phyloP scores from a whole-genome alignment of 352 stramenopile species.

The Phytopythium aichiense region DNA sequence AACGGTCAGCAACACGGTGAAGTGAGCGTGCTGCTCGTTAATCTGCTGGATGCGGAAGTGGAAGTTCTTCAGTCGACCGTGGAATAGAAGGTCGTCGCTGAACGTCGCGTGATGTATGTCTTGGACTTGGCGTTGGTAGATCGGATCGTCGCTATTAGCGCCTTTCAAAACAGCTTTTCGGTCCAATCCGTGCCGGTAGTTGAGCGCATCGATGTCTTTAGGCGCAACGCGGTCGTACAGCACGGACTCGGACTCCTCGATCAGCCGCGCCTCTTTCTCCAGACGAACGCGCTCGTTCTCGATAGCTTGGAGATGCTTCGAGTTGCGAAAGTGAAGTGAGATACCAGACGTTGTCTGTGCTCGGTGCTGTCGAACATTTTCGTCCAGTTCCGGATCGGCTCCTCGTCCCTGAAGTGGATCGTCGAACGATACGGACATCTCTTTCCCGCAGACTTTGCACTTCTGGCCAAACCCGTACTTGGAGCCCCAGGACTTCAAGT shows the following conservation, averaged over 20 bases:
- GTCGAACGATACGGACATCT: constrained; percentile 59
- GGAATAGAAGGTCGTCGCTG: constrained; percentile 62
- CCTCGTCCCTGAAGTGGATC: constrained; percentile 43
- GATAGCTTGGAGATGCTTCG: constrained; percentile 36
- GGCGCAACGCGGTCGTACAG: constrained; percentile 59
- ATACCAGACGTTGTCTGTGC: constrained; percentile 33
- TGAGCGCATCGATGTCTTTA: constrained; percentile 65
- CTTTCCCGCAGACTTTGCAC: constrained; percentile 67
- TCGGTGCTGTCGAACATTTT: constrained; percentile 49
- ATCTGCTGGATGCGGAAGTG: constrained; percentile 62
- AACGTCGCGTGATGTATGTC: constrained; percentile 55
- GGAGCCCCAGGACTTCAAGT: constrained; percentile 62
- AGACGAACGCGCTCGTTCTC: constrained; percentile 59
- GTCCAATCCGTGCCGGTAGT: constrained; percentile 66
- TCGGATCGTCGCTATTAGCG: constrained; percentile 25
- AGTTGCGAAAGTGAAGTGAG: constrained; percentile 28
- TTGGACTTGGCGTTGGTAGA: constrained; percentile 45
- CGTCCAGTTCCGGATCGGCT: constrained; percentile 41
- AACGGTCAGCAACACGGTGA: constrained; percentile 35
- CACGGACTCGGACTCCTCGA: constrained; percentile 44
- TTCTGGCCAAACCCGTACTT: constrained; percentile 51
- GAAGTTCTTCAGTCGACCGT: constrained; percentile 65
- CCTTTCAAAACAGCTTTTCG: constrained; percentile 19
- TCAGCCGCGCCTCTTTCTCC: constrained; percentile 61
- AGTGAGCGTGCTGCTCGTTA: constrained; percentile 30